phyloP scores from a whole-genome alignment of 441 rosid genomes.

The Cnidoscolus chayamansa region DNA sequence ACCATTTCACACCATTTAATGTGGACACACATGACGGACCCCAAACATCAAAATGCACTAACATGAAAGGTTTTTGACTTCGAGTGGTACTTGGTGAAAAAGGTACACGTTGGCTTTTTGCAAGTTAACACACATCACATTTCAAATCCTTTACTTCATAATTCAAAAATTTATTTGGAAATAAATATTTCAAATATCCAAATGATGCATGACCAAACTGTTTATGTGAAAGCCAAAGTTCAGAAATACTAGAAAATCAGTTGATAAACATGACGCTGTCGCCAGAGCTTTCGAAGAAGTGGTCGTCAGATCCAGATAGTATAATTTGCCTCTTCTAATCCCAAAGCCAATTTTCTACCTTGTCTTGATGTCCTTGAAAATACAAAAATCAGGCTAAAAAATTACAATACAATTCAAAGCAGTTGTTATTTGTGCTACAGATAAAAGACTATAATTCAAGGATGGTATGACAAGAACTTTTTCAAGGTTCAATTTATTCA shows the following conservation, averaged over 20 bases:
- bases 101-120: no score
- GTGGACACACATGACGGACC: no score
- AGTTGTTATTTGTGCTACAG: no score
- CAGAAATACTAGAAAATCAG: neutral
- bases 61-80: no score
- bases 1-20: no score
- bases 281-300: neutral
- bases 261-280: fast-evolving
- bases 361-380: neutral
- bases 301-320: neutral
- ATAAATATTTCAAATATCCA: neutral
- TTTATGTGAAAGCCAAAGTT: neutral
- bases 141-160: no score
- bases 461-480: no score
- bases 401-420: neutral
- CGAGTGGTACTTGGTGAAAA: no score
- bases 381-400: conserved; percentile 3
- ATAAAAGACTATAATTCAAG: no score
- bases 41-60: no score
- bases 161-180: neutral
- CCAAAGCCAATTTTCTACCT: neutral
- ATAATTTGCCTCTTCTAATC: neutral
- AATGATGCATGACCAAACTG: neutral
- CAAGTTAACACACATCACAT: no score
- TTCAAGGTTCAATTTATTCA: no score